phyloP scores from a whole-genome alignment of 2,329 filamentous ascomycete genomes.

The Diplodia mutila region DNA sequence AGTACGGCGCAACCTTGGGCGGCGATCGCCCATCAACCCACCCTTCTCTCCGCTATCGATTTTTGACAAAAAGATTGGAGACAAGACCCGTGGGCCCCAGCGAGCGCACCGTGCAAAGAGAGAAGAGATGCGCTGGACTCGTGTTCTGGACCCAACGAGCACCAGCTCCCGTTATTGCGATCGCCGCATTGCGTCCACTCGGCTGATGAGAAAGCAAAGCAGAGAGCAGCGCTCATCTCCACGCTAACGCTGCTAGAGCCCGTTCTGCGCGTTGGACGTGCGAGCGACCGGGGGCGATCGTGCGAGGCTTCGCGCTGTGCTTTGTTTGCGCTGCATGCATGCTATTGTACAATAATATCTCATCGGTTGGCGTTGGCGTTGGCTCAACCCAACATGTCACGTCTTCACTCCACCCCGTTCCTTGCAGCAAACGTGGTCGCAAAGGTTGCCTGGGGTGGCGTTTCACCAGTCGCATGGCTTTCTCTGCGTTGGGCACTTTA shows the following conservation, averaged over 20 bases:
- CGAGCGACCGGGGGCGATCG: not conserved
- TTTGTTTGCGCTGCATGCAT: conserved; percentile 11
- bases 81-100: not conserved
- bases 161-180: conserved; percentile 14
- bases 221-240: not conserved
- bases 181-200: not conserved
- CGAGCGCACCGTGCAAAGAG: not conserved
- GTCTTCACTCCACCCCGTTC: too few species aligned
- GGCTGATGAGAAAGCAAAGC: not conserved
- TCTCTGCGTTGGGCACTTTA: conserved; percentile 8
- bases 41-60: not conserved
- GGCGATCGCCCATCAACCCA: not conserved
- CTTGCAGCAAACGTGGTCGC: too few species aligned
- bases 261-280: conserved; percentile 1
- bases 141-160: not conserved
- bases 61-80: not conserved
- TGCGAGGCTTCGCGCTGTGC: conserved; percentile 19
- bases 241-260: not conserved
- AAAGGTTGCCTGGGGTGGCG: not conserved
- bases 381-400: not conserved
- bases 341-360: too few species aligned
- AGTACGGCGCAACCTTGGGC: not conserved
- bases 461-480: conserved; percentile 4
- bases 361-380: not conserved
- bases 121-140: not conserved